Conservation (phyloP, 2,329 filamentous ascomycete species). For the Nemania sp. region DNA sequence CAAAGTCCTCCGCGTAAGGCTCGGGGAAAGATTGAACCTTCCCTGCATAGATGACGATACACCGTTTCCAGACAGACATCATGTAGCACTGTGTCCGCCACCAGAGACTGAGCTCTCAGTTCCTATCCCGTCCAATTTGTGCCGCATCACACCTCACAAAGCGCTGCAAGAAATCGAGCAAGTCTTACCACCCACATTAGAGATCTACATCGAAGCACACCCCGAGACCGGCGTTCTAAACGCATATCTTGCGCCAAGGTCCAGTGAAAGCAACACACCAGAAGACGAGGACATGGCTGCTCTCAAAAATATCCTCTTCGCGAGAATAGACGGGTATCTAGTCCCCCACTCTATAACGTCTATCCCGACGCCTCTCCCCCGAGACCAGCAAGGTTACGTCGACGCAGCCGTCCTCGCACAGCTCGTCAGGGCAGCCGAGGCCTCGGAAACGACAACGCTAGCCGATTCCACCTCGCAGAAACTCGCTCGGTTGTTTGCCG, state of each 20-base stretch:
- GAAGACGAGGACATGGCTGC: constrained; percentile 18
- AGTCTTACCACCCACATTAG: background rate
- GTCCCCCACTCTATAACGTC: constrained; percentile 55
- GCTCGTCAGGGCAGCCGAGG: constrained; percentile 45
- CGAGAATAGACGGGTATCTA: constrained; percentile 50
- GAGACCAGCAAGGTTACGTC: constrained; percentile 49
- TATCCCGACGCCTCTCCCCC: constrained; percentile 53
- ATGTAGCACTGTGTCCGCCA: constrained; percentile 62
- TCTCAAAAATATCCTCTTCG: constrained; percentile 35
- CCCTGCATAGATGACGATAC: constrained; percentile 59
- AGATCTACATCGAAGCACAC: constrained; percentile 18
- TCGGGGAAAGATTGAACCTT: constrained; percentile 62
- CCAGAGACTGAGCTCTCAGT: constrained; percentile 60
- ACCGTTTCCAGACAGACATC: constrained; percentile 60
- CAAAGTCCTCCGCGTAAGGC: constrained; percentile 67
- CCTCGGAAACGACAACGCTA: constrained; percentile 30
- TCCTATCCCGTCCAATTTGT: constrained; percentile 54
- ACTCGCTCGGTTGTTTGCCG: constrained; percentile 59
- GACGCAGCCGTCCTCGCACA: constrained; percentile 54
- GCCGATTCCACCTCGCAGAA: constrained; percentile 49
- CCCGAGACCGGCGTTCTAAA: constrained; percentile 7
- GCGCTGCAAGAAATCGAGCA: constrained; percentile 39
- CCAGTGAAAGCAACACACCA: background rate
- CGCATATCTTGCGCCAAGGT: constrained; percentile 21
- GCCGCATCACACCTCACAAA: constrained; percentile 44